Base-by-base conservation (phyloP, 345 rosid genomes). In the Gossypium turneri region DNA sequence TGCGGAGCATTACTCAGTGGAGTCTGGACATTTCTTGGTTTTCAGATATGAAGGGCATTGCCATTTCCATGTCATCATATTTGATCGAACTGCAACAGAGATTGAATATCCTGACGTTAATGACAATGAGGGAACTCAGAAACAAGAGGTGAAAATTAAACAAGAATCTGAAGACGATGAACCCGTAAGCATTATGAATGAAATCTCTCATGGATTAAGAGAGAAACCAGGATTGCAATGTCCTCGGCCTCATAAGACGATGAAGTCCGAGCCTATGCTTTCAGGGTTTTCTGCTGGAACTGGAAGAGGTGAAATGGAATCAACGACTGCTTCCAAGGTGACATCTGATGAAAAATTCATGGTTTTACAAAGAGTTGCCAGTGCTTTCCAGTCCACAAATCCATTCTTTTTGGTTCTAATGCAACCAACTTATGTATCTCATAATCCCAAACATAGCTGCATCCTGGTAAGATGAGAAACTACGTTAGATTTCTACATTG, bases 401-500 rank as follows among this genome's bases (percentile, higher is more conserved):
- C 84, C 86, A 2, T 67, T 20, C 44, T 84, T 77, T 74, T 25
- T 41, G 60, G 41, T 69, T 56, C 24, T 38, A 22, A 74, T 84
- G 74, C 79, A 68, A 34, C 76, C 81, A 22, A 15, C 81, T 24
- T 80, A 70, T 48, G 34, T 78, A 11, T 8, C 3, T 52, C 17
- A 2, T 15, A 17, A 8, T 8, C 3, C 72, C 22, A 20, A 8
- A 12, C 2, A 1, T 15, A 38, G 25, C 59, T 22, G 3, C 58
- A 2, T 0, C 27, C 2, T 34, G 41, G 41, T 75, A 70, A 43
- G 74, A 25, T 61, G 17, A 67, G 5, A 15, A 25, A 50, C 22
- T 8, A 25, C 25, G 43, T 20, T 67, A 25, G 55, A 24, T 68
- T 38, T 24, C 41, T 34, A 34, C 41, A 34, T 34, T 34, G 41